These are phyloP conservation scores for Aspergillus uvarum DNA, from an alignment of 2,329 filamentous ascomycete species.

Conservation along the genomic window DNA sequence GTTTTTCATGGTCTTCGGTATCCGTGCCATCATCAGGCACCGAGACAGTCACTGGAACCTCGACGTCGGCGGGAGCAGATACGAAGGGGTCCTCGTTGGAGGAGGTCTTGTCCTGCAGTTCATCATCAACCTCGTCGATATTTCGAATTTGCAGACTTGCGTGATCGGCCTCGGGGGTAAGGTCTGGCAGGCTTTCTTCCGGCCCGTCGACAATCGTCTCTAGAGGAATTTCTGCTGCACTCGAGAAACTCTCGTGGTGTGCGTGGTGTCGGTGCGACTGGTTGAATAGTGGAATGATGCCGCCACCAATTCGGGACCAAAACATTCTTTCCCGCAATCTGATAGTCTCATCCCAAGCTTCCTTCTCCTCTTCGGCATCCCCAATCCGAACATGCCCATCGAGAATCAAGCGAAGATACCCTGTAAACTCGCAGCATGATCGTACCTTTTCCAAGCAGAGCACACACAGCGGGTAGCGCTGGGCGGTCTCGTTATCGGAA, in stretches of 20 bases:
- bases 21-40: constrained; percentile 1
- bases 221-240: neutral
- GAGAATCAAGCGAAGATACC: constrained; percentile 85
- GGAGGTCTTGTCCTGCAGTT: constrained; percentile 8
- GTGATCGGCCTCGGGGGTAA: constrained; percentile 3
- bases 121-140: constrained; percentile 5
- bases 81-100: constrained; percentile 14
- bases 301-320: constrained; percentile 89
- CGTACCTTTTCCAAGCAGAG: constrained; percentile 83
- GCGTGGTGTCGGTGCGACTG: constrained; percentile 23
- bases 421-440: constrained; percentile 87
- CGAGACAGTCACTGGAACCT: constrained; percentile 1
- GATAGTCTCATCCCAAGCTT: constrained; percentile 93
- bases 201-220: neutral
- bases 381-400: constrained; percentile 89
- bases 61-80: constrained; percentile 8
- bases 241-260: neutral
- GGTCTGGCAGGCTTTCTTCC: constrained; percentile 10
- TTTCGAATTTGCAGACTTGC: constrained; percentile 1
- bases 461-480: constrained; percentile 83
- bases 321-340: constrained; percentile 92
- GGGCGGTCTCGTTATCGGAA: constrained; percentile 80
- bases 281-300: constrained; percentile 69
- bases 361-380: constrained; percentile 77
- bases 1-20: neutral